Base-by-base conservation (phyloP, 2,329 filamentous ascomycete species). In the Colletotrichum sp. region DNA sequence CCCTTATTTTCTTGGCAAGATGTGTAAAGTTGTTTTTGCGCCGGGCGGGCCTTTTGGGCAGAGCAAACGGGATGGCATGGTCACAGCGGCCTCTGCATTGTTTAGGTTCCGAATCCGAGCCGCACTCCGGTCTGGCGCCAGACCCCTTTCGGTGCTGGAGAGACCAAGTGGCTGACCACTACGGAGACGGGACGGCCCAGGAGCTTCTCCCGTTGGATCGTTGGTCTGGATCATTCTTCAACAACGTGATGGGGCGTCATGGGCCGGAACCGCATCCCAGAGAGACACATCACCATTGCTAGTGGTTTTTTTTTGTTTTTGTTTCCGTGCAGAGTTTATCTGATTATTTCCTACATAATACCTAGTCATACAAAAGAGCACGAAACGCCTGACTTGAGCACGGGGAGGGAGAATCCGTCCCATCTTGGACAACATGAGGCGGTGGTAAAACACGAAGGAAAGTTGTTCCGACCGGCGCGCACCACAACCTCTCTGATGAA, bases 381-480 rank as follows among this genome's bases (percentile, higher is more conserved):
- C 15, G 22, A 59, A 68, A 60, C 52, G 24, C 52, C 66, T 34
- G 30, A n/a, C 16, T 59, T 28, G 32, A 15, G 13, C 30, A 28
- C 16, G 8, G 36, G 13, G 13, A 30, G 55, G 30, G 16, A 26
- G 2, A 36, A 64, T 28, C 32, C 44, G 24, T 69, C 70, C 59
- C 59, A 73, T 36, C 34, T 73, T 28, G 16, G 12, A 16, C 24
- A 64, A 39, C 73, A 39, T 55, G 64, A 75, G 64, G 73, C 48
- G 69, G 44, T 69, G 16, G 44, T 69, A 73, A 75, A 75, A 73
- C 73, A 73, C 36, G 39, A 68, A 44, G 36, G 34, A 65, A 68
- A 67, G 32, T 64, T 63, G 18, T 68, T 55, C 64, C 70, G 57
- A 34, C n/a, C 62, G 15, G n/a, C 39, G 28, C 36, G 34, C 9